phyloP scores from a whole-genome alignment of 371 early-diverging fungal genomes.

The Apophysomyces trapeziformis region DNA sequence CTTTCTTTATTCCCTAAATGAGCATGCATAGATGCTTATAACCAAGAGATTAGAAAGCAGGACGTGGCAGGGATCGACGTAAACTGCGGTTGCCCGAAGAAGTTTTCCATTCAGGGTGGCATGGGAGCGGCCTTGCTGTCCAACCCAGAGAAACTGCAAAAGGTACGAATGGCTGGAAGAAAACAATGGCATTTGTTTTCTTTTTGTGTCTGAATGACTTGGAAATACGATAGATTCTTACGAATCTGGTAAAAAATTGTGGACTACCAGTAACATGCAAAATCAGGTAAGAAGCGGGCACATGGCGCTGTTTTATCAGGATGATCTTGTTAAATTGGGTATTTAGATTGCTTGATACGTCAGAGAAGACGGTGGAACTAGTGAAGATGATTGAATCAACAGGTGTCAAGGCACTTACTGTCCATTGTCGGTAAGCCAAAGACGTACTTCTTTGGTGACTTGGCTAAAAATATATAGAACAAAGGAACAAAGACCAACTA shows the following conservation, averaged over 20 bases:
- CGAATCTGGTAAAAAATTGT: constrained; percentile 72
- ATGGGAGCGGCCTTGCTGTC: constrained; percentile 95
- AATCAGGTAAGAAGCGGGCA: constrained; percentile 47
- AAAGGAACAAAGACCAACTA: constrained; percentile 71
- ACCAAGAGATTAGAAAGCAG: constrained; percentile 55
- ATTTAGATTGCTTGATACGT: constrained; percentile 64
- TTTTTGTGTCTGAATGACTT: too few species aligned
- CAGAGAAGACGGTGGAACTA: constrained; percentile 82
- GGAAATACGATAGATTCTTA: constrained; percentile 62
- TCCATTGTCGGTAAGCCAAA: constrained; percentile 82
- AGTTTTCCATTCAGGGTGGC: constrained; percentile 91
- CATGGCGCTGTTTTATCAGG: not conserved
- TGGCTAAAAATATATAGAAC: constrained; percentile 42
- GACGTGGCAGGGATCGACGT: constrained; percentile 92
- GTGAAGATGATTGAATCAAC: constrained; percentile 83
- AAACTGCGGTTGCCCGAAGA: constrained; percentile 98
- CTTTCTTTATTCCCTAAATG: too few species aligned
- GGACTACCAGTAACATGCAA: constrained; percentile 84
- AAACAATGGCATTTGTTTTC: not conserved
- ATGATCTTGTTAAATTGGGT: not conserved
- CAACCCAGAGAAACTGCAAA: constrained; percentile 80
- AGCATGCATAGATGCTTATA: not conserved
- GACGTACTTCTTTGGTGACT: too few species aligned
- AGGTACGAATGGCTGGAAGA: constrained; percentile 28
- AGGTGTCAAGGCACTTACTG: constrained; percentile 86